Percentiles rank a stretch among this genome's conserved stretches.
Conservation (phyloP, 1,284 basidiomycete species). For the Sporisorium exsertum region DNA sequence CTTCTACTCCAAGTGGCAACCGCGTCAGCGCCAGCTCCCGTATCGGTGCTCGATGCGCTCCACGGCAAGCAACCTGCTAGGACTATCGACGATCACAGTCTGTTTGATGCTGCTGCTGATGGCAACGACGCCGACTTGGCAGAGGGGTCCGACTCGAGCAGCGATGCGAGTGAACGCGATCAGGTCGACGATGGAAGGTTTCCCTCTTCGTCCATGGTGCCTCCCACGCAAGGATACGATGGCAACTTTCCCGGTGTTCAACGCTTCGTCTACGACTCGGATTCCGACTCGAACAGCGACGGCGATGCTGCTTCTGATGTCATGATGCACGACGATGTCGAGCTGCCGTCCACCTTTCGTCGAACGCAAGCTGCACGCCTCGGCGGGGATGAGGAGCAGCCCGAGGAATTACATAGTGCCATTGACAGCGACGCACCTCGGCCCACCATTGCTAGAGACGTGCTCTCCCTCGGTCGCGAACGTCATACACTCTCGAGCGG, state of each 20-base stretch:
- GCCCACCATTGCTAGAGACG: conserved; percentile 8
- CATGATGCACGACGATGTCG: conserved; percentile 23
- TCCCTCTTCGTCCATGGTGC: conserved; percentile 20
- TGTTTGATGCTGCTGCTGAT: conserved; percentile 12
- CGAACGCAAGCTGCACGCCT: neutral
- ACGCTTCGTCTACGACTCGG: conserved; percentile 33
- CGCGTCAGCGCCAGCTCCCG: conserved; percentile 19
- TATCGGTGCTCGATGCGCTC: conserved; percentile 36
- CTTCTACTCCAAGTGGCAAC: conserved; percentile 36
- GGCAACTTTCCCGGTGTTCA: conserved; percentile 40
- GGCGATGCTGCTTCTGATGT: conserved; percentile 3
- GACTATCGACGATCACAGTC: conserved; percentile 5
- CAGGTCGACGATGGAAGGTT: conserved; percentile 2
- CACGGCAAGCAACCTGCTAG: conserved; percentile 13
- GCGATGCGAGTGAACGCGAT: conserved; percentile 1
- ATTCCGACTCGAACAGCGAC: conserved; percentile 20
- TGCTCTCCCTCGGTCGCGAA: conserved; percentile 22
- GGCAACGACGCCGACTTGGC: conserved; percentile 11
- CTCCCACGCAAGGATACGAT: conserved; percentile 44
- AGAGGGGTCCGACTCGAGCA: conserved; percentile 6
- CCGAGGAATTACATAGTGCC: neutral
- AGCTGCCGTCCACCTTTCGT: conserved; percentile 17
- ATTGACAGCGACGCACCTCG: neutral
- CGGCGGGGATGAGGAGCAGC: neutral
- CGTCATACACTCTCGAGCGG: conserved; percentile 35